Conservation (phyloP, 2,329 filamentous ascomycete species). For the Monosporascus sp. region DNA sequence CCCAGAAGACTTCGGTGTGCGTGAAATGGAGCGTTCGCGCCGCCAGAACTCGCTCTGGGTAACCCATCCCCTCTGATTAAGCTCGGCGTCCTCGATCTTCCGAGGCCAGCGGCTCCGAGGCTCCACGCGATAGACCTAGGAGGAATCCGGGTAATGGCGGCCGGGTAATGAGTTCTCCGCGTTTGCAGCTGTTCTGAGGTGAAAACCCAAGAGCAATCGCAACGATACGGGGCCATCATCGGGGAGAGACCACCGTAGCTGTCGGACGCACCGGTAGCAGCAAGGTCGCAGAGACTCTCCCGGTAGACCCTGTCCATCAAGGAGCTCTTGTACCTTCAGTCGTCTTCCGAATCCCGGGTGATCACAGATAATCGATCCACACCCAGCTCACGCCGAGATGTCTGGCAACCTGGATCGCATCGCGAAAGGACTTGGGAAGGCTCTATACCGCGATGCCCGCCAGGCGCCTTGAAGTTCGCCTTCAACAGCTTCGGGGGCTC, state of each 20-base stretch:
- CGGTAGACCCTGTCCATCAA: background rate
- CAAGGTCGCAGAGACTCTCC: background rate
- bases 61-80: background rate
- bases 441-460: background rate
- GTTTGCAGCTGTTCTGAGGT: background rate
- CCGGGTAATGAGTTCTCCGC: background rate
- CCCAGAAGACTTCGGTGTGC: background rate
- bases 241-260: background rate
- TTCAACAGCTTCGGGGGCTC: background rate
- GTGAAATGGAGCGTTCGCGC: background rate
- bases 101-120: background rate
- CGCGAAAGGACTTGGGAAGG: background rate
- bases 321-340: background rate
- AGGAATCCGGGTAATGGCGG: background rate
- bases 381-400: background rate
- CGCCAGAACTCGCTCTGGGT: background rate
- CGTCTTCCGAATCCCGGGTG: background rate
- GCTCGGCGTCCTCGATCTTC: background rate
- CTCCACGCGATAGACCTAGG: background rate
- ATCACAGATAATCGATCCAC: slow-evolving; percentile 1
- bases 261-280: background rate
- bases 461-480: background rate
- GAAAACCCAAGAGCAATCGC: background rate
- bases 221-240: background rate
- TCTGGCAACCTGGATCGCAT: background rate